Conservation (phyloP, 1,139 yeast species). For the Pichia norvegensis region DNA sequence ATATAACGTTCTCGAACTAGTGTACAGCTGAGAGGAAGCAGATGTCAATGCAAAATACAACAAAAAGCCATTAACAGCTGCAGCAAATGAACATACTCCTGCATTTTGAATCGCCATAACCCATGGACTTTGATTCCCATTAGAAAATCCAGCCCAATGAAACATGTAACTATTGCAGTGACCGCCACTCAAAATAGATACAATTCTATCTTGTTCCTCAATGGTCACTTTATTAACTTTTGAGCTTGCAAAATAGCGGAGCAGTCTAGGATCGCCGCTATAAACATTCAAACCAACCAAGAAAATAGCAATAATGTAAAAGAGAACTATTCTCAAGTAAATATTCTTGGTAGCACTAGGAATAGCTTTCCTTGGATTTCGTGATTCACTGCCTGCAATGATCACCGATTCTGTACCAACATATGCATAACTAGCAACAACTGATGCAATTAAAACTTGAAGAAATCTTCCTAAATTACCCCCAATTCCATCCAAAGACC, state of each 20-base stretch:
- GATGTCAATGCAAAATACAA: slow-evolving; percentile 72
- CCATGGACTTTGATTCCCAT: slow-evolving; percentile 72
- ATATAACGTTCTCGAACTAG: slow-evolving; percentile 70
- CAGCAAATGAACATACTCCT: slow-evolving; percentile 54
- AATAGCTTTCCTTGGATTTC: slow-evolving; percentile 69
- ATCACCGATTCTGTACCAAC: slow-evolving; percentile 79
- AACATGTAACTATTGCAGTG: slow-evolving; percentile 29
- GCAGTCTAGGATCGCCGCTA: slow-evolving; percentile 66
- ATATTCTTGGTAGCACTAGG: slow-evolving; percentile 74
- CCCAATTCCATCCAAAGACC: slow-evolving; percentile 44
- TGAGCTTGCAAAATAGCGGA: slow-evolving; percentile 37
- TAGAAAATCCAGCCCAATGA: slow-evolving; percentile 43
- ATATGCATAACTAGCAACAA: slow-evolving; percentile 64
- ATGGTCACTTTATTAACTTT: not conserved
- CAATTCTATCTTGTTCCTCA: slow-evolving; percentile 18
- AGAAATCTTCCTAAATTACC: slow-evolving; percentile 60
- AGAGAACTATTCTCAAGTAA: slow-evolving; percentile 60
- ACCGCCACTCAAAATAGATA: slow-evolving; percentile 27
- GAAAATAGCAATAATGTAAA: slow-evolving; percentile 65
- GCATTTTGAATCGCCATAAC: slow-evolving; percentile 68
- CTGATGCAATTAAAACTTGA: slow-evolving; percentile 55
- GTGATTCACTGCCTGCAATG: slow-evolving; percentile 80
- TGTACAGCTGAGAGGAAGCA: slow-evolving; percentile 70
- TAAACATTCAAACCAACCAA: slow-evolving; percentile 64
- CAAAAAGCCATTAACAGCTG: slow-evolving; percentile 58